phyloP scores from a whole-genome alignment of 192 early-diverging fungal genomes.

The Umbelopsis sp. region DNA sequence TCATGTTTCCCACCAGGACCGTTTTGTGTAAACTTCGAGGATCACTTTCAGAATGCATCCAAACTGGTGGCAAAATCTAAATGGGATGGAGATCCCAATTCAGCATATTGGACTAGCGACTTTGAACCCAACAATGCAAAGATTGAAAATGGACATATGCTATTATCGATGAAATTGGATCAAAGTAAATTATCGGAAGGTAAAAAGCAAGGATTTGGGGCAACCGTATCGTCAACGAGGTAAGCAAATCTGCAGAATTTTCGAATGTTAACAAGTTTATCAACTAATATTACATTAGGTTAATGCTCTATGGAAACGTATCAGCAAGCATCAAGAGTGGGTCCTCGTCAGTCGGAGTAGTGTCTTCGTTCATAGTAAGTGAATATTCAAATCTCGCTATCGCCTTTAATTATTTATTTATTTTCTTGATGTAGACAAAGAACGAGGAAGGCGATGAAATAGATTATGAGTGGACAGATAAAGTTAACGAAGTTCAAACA shows the following conservation, averaged over 20 bases:
- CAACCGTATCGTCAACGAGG: slow-evolving; percentile 41
- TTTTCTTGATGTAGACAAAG: background rate
- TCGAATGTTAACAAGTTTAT: too few relatives aligned
- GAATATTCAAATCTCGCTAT: background rate
- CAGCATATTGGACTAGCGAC: slow-evolving; percentile 38
- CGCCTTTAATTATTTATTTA: background rate
- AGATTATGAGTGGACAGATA: slow-evolving; percentile 9
- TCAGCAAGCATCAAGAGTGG: slow-evolving; percentile 40
- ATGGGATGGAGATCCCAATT: slow-evolving; percentile 28
- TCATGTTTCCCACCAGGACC: background rate
- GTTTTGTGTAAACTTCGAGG: background rate
- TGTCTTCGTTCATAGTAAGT: slow-evolving; percentile 8
- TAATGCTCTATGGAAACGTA: slow-evolving; percentile 43
- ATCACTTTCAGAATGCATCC: background rate
- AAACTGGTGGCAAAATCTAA: background rate
- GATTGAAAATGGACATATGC: slow-evolving; percentile 34
- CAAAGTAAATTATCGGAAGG: slow-evolving; percentile 28
- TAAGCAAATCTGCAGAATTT: background rate
- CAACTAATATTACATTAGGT: slow-evolving; percentile 13
- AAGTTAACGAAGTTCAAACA: background rate
- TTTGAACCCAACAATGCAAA: slow-evolving; percentile 36
- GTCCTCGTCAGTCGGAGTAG: slow-evolving; percentile 16
- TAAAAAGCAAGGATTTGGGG: slow-evolving; percentile 39
- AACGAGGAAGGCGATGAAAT: slow-evolving; percentile 9
- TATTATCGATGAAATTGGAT: slow-evolving; percentile 26